Base-by-base conservation (phyloP, 345 rosid genomes). In the Acer saccharum region DNA sequence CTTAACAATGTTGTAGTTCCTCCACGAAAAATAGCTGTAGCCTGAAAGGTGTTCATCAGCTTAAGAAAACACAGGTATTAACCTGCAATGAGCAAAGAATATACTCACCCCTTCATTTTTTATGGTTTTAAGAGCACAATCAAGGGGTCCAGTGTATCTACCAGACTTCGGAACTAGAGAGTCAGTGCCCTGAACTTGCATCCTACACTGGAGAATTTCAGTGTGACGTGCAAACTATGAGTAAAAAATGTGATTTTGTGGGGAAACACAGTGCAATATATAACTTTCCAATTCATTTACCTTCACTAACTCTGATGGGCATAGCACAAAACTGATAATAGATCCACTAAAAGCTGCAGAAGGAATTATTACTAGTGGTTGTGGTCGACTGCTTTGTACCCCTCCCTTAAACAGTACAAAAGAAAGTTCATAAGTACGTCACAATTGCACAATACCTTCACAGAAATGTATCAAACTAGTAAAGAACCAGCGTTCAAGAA, bases 151-250 rank as follows among this genome's bases (percentile, higher is more conserved):
- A 17, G 65, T 82, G 88, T 91, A 94, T 85, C 91, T 88, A 79
- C 82, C 81, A 60, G 85, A 75, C 77, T 80, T 87, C 16, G 92
- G 93, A 85, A 94, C 88, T 79, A 93, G 60, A 4, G 96, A 89
- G 74, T 89, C 94, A 0, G 94, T 82, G 78, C 98, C 98, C 81
- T 97, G 99, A 86, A 97, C 87, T 89, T 97, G 99, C 97, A 94
- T 93, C 87, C 98, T 93, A 89, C 98, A 93, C 96, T 97, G 97
- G 70, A 90, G 82, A 79, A 81, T 80, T 81, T 61, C 76, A 76
- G 76, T 77, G 84, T 87, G 89, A 87, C 66, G 66, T 57, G 62
- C 80, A 86, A 73, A 79, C 29, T 61, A 71, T 32, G 25, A 65
- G 82, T 73, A 27, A 81, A 54, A 68, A 75, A 7, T 39, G 21